Evolutionary conservation across 805 yeast species (phyloP).

Genomic region (Deakozyma indianensis): DNA sequence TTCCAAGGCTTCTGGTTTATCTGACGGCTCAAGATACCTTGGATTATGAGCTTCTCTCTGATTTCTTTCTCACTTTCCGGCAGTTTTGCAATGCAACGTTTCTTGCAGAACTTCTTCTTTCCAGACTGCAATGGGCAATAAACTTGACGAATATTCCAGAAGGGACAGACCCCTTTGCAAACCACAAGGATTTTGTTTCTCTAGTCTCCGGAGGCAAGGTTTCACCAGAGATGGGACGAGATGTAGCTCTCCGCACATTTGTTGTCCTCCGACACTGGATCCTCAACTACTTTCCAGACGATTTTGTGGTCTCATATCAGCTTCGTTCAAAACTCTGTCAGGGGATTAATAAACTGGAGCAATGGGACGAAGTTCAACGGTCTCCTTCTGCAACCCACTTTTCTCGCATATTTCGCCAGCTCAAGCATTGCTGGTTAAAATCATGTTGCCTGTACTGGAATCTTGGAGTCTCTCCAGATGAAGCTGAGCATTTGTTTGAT

Average conservation of each 20-base stretch:
- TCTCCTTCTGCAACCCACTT: slow-evolving; percentile 10
- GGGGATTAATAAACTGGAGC: slow-evolving; percentile 23
- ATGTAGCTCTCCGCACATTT: slow-evolving; percentile 66
- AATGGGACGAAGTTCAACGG: slow-evolving; percentile 14
- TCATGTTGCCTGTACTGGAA: slow-evolving; percentile 23
- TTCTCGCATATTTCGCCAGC: slow-evolving; percentile 26
- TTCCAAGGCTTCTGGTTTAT: slow-evolving; percentile 20
- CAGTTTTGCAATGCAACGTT: slow-evolving; percentile 45
- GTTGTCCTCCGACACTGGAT: slow-evolving; percentile 85
- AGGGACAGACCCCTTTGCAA: slow-evolving; percentile 20
- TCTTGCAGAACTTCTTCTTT: slow-evolving; percentile 44
- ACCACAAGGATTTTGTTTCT: slow-evolving; percentile 11
- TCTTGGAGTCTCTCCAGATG: slow-evolving; percentile 5
- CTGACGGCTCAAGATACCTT: slow-evolving; percentile 56
- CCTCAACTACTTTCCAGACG: slow-evolving; percentile 73
- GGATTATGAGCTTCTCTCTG: slow-evolving; percentile 67
- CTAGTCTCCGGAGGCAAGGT: slow-evolving; percentile 2
- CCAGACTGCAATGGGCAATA: slow-evolving; percentile 63
- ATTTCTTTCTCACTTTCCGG: slow-evolving; percentile 76
- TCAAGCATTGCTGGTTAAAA: slow-evolving; percentile 37
- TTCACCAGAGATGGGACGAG: slow-evolving; percentile 36
- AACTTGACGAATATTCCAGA: slow-evolving; percentile 18
- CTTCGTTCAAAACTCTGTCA: slow-evolving; percentile 29
- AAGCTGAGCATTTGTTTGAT: slow-evolving; percentile 9
- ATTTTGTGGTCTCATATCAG: slow-evolving; percentile 44